Evolutionary conservation across 1,284 basidiomycete genomes (phyloP), one percentile per base, ranked within the genome.

Genomic region (Austroboletus novae-zelandiae): DNA sequence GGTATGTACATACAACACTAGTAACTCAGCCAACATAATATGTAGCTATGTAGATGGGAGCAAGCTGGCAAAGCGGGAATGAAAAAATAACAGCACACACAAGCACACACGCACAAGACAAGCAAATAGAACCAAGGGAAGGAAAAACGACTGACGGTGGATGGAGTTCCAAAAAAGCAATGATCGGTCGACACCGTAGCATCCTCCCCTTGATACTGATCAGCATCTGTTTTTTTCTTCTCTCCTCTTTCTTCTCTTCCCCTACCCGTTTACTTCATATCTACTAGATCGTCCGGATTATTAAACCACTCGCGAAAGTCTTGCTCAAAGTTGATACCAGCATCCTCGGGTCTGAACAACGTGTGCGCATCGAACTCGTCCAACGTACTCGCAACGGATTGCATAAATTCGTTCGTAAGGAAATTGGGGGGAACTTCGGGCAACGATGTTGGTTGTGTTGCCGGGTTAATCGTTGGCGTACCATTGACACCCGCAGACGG

Each of bases 231-330:
- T 23, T 23, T 23, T 23, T 23, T 23, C 20, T 23, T 23, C 20
- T 23, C 5, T 23, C 20, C 20, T 5, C 20, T 23, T 23, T 5
- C 20, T 23, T 23, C 20, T 23, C 20, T 23, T 23, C 20, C 20
- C 20, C 20, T 23, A 23, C 20, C 35, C n/a, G 4, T 14, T 58
- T 37, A 65, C 56, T 67, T 70, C 51, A 67, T 54, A 2, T 66
- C 65, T 48, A 69, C 20, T 23, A 23, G 61, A 54, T 79, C 78
- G 48, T 79, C 74, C 20, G 72, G 75, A 60, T 80, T 80, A 58
- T 23, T 23, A 23, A 86, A 84, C 83, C 83, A 86, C 57, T 83
- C 80, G 45, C 80, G 79, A 65, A 85, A 85, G 58, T 84, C 83
- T 58, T 80, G 71, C 64, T 85, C 83, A 55, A 84, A 84, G 59